Evolutionary conservation across 2,329 filamentous ascomycete genomes (phyloP), one percentile per base, ranked within the genome.

Genomic region (Blastomyces parvus): DNA sequence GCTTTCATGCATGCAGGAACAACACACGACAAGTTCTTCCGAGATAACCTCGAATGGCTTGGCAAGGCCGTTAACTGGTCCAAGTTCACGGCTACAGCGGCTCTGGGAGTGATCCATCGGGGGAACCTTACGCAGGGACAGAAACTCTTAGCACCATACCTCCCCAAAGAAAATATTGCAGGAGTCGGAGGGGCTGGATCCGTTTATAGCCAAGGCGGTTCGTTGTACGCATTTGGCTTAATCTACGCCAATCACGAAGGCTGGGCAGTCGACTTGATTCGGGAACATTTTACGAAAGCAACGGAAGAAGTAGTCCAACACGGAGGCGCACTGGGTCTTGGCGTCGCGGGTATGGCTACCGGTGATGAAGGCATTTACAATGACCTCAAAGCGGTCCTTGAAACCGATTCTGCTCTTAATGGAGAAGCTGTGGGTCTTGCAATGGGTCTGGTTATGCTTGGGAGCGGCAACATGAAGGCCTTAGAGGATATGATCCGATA

Each of bases 61-160:
- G 92, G 93, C 65, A 99, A 97, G 81, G 94, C 94, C 33, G 91
- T 97, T 58, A 99, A 99, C 80, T 99, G 94, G 94, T 97, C 92
- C 65, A 99, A 99, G 75, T 99, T 99, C 75, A 97, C 94, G 0
- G 94, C 94, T 17, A 99, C 94, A 4, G 94, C 94, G 63, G 94
- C 94, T 8, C 82, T 99, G 6, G 94, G 94, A 75, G 94, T 97
- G 60, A 97, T 99, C 66, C 94, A 99, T 76, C 88, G 91, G 56
- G 94, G 94, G 63, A 99, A 99, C 76, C 82, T 99, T 64, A 89
- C 88, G 30, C 93, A 99, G 72, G 94, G 92, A 1, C 87, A 91
- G 72, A 96, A 96, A 79, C 84, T 99, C 1, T 83, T 99, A 17
- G 91, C 96, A 72, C 94, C 94, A 2, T 99, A 99, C 72, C 86